These are phyloP conservation scores for Aspergillus bertholletiae DNA, from an alignment of 495 filamentous ascomycete genomes.

Conservation along the genomic window DNA sequence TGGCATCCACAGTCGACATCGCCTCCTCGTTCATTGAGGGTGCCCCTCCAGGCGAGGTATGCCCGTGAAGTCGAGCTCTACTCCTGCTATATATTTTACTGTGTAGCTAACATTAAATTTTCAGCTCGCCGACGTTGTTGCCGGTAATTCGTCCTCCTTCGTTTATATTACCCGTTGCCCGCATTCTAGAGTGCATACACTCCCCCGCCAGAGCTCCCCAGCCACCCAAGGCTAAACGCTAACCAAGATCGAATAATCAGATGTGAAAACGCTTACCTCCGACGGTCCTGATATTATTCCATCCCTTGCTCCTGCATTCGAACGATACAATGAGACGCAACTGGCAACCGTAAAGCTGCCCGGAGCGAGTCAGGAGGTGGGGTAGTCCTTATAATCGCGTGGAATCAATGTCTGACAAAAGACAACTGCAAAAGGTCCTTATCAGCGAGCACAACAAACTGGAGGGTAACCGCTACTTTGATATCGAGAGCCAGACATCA, in stretches of 20 bases:
- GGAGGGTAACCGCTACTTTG: constrained; percentile 78
- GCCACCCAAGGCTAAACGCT: not conserved
- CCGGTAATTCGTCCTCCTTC: constrained; percentile 54
- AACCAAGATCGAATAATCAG: constrained; percentile 41
- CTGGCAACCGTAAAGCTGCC: constrained; percentile 85
- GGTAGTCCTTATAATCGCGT: constrained; percentile 8
- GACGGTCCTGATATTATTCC: constrained; percentile 64
- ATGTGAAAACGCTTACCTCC: constrained; percentile 80
- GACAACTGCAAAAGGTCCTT: constrained; percentile 58
- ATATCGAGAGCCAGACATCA: constrained; percentile 78
- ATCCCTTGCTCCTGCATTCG: constrained; percentile 76
- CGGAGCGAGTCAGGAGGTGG: constrained; percentile 70
- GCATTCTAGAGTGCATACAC: not conserved
- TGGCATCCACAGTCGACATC: constrained; percentile 54
- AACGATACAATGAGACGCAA: constrained; percentile 95
- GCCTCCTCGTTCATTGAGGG: constrained; percentile 88
- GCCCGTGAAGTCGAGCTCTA: constrained; percentile 11
- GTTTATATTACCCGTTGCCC: not conserved
- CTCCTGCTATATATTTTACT: not conserved
- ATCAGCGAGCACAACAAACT: constrained; percentile 82
- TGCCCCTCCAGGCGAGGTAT: constrained; percentile 95
- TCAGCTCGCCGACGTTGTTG: constrained; percentile 85
- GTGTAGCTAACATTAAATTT: not conserved
- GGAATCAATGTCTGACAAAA: constrained; percentile 6
- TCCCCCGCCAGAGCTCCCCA: not conserved